phyloP scores from a whole-genome alignment of 352 stramenopile species.

The Peronosclerospora sorghi region DNA sequence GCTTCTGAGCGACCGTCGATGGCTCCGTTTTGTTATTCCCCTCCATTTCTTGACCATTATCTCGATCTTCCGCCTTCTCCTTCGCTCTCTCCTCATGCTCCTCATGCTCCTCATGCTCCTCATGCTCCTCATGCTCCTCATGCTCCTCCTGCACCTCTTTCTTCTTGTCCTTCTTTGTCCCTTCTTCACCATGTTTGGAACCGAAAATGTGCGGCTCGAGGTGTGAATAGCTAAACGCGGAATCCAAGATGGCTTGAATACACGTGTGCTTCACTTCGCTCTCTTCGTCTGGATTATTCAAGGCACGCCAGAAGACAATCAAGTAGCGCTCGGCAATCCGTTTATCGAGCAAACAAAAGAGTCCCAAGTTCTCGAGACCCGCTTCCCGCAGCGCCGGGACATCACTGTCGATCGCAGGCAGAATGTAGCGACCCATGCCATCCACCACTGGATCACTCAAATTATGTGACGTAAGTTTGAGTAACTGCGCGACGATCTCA shows the following conservation, averaged over 20 bases:
- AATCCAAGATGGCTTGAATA: constrained; percentile 58
- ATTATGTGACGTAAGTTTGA: constrained; percentile 60
- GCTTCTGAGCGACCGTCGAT: constrained; percentile 12
- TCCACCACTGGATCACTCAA: constrained; percentile 54
- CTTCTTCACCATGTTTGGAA: constrained; percentile 11
- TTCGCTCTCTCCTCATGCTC: constrained; percentile 10
- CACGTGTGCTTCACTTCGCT: constrained; percentile 69
- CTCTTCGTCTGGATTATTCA: constrained; percentile 74
- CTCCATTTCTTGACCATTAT: constrained; percentile 17
- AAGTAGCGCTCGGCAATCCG: constrained; percentile 54
- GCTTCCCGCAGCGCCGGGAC: constrained; percentile 58
- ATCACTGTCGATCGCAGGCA: constrained; percentile 69
- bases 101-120: not conserved
- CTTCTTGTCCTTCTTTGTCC: not conserved
- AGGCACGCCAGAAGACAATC: constrained; percentile 65
- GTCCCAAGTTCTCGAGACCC: constrained; percentile 59
- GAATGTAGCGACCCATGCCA: constrained; percentile 59
- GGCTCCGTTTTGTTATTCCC: constrained; percentile 15
- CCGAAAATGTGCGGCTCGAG: constrained; percentile 41
- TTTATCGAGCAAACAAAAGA: constrained; percentile 65
- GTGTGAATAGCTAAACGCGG: constrained; percentile 51
- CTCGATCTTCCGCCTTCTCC: constrained; percentile 1
- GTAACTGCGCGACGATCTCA: constrained; percentile 59
- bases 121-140: not conserved
- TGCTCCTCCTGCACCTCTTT: not conserved